These are phyloP conservation scores for Hypoxylon sp. DNA, from an alignment of 2,329 filamentous ascomycete species.

Conservation along the genomic window DNA sequence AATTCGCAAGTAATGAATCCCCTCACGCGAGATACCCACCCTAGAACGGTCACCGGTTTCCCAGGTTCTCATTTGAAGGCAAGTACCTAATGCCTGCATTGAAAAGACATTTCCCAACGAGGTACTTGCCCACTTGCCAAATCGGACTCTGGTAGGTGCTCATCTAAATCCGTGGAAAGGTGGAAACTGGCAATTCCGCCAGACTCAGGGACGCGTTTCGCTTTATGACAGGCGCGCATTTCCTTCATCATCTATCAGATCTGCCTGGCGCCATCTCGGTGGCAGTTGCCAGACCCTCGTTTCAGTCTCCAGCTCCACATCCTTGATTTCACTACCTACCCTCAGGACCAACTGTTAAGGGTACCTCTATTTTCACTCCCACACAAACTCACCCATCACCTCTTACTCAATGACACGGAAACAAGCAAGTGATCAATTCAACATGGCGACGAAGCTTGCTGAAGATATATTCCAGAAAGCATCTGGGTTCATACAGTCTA, in stretches of 20 bases:
- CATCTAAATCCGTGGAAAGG: too few relatives aligned
- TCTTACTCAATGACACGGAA: conserved; percentile 31
- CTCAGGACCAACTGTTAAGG: not conserved
- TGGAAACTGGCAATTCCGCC: too few relatives aligned
- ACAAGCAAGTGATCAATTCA: conserved; percentile 24
- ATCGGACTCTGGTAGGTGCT: too few relatives aligned
- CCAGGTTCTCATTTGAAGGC: too few relatives aligned
- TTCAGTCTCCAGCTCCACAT: not conserved
- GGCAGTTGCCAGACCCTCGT: not conserved
- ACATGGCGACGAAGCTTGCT: conserved; percentile 44
- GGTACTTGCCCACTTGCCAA: too few relatives aligned
- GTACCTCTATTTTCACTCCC: not conserved
- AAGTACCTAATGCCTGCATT: too few relatives aligned
- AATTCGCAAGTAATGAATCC: too few relatives aligned
- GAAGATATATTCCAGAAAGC: conserved; percentile 47
- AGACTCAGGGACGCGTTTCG: not conserved
- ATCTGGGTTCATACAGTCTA: conserved; percentile 52
- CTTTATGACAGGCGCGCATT: not conserved
- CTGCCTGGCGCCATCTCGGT: not conserved
- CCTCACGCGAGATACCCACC: too few relatives aligned
- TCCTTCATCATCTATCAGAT: not conserved
- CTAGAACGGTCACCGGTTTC: too few relatives aligned
- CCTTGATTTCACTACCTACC: conserved; percentile 9
- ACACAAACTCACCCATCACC: not conserved
- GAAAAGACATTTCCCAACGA: too few relatives aligned